Conservation (phyloP, 1,139 yeast species). For the Scheffersomyces titani region DNA sequence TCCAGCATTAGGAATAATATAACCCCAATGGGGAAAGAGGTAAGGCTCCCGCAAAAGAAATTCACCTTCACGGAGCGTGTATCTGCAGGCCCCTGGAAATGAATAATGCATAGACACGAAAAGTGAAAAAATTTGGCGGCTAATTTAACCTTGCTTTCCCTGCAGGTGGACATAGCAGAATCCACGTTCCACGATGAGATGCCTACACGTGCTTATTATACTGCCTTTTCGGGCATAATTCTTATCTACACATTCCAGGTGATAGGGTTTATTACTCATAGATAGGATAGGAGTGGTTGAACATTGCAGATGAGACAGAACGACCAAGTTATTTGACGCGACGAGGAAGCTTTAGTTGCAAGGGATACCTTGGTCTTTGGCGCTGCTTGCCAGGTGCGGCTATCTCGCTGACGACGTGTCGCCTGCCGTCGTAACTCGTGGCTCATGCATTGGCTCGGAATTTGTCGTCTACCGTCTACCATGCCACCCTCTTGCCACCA, state of each 20-base stretch:
- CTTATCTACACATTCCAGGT: background rate
- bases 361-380: background rate
- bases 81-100: background rate
- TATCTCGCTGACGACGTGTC: background rate
- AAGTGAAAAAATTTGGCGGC: background rate
- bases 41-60: background rate
- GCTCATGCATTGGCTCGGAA: background rate
- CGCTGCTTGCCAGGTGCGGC: background rate
- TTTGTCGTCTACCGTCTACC: background rate
- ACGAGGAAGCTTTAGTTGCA: background rate
- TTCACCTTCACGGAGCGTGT: background rate
- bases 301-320: background rate
- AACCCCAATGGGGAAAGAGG: background rate
- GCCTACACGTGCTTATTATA: background rate
- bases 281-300: background rate
- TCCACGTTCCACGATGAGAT: conserved; percentile 1
- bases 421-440: background rate
- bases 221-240: background rate
- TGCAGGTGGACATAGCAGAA: background rate
- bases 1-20: background rate
- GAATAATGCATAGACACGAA: background rate
- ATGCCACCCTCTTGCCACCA: background rate
- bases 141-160: background rate
- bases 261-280: background rate
- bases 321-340: background rate